These are phyloP conservation scores for Candida methanosorbosa DNA, from an alignment of 805 yeast species.

Conservation along the genomic window DNA sequence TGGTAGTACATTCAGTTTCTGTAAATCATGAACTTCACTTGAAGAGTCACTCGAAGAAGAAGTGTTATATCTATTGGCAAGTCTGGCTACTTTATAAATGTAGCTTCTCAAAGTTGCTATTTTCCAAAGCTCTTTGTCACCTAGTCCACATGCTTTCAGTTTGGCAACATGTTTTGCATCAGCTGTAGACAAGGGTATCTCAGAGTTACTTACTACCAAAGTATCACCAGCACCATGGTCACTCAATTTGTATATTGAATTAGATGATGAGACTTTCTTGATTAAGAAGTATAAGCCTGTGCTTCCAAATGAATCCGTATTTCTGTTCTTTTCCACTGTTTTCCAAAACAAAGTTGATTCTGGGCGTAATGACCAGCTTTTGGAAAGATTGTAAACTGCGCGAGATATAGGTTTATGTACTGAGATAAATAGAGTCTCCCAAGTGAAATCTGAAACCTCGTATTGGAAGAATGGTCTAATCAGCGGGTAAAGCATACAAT, in stretches of 20 bases:
- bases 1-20: conserved; percentile 33
- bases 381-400: conserved; percentile 52
- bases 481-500: conserved; percentile 77
- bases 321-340: conserved; percentile 25
- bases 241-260: conserved; percentile 10
- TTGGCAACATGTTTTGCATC: conserved; percentile 71
- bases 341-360: conserved; percentile 78
- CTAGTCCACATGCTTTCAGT: conserved; percentile 64
- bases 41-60: conserved; percentile 2
- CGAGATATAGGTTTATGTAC: conserved; percentile 61
- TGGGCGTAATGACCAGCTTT: conserved; percentile 64
- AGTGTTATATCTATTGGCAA: conserved; percentile 22
- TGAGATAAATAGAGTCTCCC: conserved; percentile 60
- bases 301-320: conserved; percentile 37
- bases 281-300: conserved; percentile 25
- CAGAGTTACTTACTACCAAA: conserved; percentile 30
- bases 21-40: conserved; percentile 11
- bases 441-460: conserved; percentile 61
- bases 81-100: conserved; percentile 46
- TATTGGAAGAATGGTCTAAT: conserved; percentile 68
- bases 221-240: conserved; percentile 19
- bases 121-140: conserved; percentile 76
- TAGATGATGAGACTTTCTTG: conserved; percentile 12
- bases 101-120: conserved; percentile 62
- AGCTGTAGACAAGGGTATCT: conserved; percentile 49